Base-by-base conservation (phyloP, 1,284 basidiomycete genomes). In the Ustilago hordei region DNA sequence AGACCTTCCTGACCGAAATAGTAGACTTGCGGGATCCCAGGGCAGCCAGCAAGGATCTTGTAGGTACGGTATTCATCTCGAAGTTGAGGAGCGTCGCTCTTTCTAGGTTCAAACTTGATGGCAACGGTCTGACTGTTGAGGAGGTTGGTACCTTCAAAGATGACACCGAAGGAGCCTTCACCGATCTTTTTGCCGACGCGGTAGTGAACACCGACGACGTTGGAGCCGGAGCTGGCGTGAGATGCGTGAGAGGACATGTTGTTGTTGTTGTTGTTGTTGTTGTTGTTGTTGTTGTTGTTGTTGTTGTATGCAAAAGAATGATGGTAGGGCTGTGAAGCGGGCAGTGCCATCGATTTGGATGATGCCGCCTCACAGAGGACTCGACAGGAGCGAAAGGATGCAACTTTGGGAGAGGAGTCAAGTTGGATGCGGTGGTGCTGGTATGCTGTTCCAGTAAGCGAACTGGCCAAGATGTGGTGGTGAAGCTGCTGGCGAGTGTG, bases 1-100 rank as follows among this genome's bases (percentile, higher is more conserved):
- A 97, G 89, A n/a, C 95, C 95, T 88, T 98, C 95, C 87, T 95
- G 94, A 54, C 95, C 95, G 86, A 97, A 98, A 88, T 97, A 95
- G 89, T 97, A 95, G 85, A 97, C 95, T 87, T 97, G 95, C 19
- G 94, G 94, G 56, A 96, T 94, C 38, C 94, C 94, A 95, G 94
- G 90, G 86, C 93, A 95, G 70, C 95, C 95, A 63, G 92, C 91
- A 53, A 98, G 89, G 84, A 97, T 97, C 87, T 95, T 94, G 89
- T 98, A 98, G 50, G 94, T 95, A 73, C 95, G 91, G 89, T 95
- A 98, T 89, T 98, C 95, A 87, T 98, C 95, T 70, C 95, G 90
- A 32, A 98, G 90, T 87, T 98, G 95, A 45, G 95, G 95, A 11
- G 95, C 95, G 87, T 98, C 95, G 35, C 94, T 94, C 88, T 98